Percentiles rank a stretch among this genome's conserved stretches.
Evolutionary conservation across 176 grass and related monocot species (phyloP).

Genomic region (Poa annua): DNA sequence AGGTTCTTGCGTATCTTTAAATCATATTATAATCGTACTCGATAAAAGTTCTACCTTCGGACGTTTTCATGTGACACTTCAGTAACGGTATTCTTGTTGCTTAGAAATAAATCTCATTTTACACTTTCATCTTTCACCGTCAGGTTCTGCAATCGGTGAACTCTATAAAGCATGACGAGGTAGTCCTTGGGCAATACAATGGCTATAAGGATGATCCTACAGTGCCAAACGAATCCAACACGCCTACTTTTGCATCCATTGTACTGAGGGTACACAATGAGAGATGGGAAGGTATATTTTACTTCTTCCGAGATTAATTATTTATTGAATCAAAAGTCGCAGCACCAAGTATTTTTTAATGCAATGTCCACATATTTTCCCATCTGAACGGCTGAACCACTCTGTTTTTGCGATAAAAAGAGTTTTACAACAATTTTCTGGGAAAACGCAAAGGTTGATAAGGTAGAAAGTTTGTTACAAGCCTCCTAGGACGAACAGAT

Average conservation of each 20-base stretch:
- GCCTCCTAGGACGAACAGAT: too few species aligned
- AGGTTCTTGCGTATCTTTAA: constrained; percentile 58
- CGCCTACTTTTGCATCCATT: constrained; percentile 89
- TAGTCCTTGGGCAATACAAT: constrained; percentile 91
- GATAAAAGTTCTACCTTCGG: constrained; percentile 4
- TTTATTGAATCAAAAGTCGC: background rate
- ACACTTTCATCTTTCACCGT: constrained; percentile 20
- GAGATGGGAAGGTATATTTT: constrained; percentile 94
- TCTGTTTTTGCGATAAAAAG: background rate
- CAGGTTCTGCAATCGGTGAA: constrained; percentile 94
- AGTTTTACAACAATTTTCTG: background rate
- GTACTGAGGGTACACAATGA: constrained; percentile 86
- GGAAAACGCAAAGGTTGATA: too few species aligned
- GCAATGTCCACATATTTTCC: background rate
- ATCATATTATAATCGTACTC: background rate
- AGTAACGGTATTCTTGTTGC: background rate
- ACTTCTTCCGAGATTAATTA: constrained; percentile 29
- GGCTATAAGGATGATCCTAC: constrained; percentile 96
- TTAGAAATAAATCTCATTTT: constrained; percentile 13
- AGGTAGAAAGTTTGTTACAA: too few species aligned
- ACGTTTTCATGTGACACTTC: constrained; percentile 19
- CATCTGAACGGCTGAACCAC: constrained; percentile 12
- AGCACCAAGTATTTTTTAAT: background rate
- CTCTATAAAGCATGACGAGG: constrained; percentile 85
- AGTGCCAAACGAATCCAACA: constrained; percentile 87